Percentiles rank a stretch among this genome's conserved stretches.
phyloP scores from a whole-genome alignment of 1,284 basidiomycete species.

The Marasmius tenuissimus region DNA sequence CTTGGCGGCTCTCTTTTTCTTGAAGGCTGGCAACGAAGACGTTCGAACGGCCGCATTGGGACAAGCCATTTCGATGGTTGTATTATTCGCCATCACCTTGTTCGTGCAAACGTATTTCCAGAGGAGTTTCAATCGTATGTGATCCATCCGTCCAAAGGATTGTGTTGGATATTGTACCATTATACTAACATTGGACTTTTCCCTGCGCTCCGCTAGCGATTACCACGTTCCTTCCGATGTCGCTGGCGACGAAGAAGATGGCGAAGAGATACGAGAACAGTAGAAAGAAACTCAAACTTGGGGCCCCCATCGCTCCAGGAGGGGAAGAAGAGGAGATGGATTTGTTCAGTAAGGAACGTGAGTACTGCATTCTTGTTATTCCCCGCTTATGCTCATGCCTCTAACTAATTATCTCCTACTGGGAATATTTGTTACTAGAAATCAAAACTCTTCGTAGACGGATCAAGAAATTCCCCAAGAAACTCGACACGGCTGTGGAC shows the following conservation, averaged over 20 bases:
- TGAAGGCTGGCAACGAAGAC: constrained; percentile 37
- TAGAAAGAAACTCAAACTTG: constrained; percentile 21
- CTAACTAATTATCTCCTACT: constrained; percentile 8
- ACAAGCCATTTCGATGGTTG: constrained; percentile 62
- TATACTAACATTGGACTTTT: neutral
- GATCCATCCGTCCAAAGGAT: constrained; percentile 12
- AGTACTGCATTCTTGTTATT: constrained; percentile 12
- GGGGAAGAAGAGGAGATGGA: constrained; percentile 36
- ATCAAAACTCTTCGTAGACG: constrained; percentile 29
- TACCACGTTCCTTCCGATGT: constrained; percentile 56
- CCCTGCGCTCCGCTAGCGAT: constrained; percentile 36
- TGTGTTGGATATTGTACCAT: neutral
- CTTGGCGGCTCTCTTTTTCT: constrained; percentile 67
- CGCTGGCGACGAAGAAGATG: constrained; percentile 56
- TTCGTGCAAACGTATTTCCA: constrained; percentile 40
- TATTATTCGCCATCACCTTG: constrained; percentile 59
- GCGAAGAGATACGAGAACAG: constrained; percentile 36
- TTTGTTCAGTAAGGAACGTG: constrained; percentile 42
- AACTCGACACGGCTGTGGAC: constrained; percentile 25
- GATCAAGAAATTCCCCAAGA: constrained; percentile 29
- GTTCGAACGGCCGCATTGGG: constrained; percentile 40
- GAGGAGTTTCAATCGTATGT: constrained; percentile 38
- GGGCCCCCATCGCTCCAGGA: neutral
- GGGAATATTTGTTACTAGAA: neutral
- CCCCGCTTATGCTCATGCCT: neutral